A percentile compares a stretch with the other conserved stretches of the same genome.
These are phyloP conservation scores for Naegleria lovaniensis DNA, from an alignment of 208 protist species.

Conservation along the genomic window DNA sequence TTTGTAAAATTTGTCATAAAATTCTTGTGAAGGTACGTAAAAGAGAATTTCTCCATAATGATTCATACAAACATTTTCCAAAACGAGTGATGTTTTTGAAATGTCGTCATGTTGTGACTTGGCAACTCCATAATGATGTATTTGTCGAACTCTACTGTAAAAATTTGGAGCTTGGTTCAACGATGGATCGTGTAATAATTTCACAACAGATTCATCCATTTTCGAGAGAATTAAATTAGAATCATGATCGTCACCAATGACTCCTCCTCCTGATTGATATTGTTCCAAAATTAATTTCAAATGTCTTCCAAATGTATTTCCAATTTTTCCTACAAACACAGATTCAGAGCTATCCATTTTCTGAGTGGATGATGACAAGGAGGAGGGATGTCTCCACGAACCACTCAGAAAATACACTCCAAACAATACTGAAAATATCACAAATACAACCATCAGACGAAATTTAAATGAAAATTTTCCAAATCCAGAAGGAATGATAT, in stretches of 20 bases:
- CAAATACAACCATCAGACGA: background rate
- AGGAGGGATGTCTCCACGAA: background rate
- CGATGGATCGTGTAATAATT: too few species aligned
- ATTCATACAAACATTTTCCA: conserved; percentile 14
- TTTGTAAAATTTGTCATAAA: background rate
- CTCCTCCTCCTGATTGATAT: background rate
- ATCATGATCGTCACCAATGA: background rate
- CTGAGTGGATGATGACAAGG: too few species aligned
- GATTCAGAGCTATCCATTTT: too few species aligned
- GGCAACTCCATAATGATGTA: background rate
- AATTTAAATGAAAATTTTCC: background rate
- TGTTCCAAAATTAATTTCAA: background rate
- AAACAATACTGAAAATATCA: background rate
- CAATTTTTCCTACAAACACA: background rate
- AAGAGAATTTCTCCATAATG: background rate
- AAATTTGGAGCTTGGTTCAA: background rate
- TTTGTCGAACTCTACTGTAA: background rate
- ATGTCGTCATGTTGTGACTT: background rate
- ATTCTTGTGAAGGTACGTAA: background rate
- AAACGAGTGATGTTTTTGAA: background rate
- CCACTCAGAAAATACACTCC: background rate
- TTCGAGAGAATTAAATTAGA: background rate
- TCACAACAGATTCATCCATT: too few species aligned
- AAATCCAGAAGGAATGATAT: background rate
- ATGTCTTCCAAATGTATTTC: background rate